These are phyloP conservation scores for Trametes sanguinea DNA, from an alignment of 768 basidiomycete genomes.

Conservation along the genomic window DNA sequence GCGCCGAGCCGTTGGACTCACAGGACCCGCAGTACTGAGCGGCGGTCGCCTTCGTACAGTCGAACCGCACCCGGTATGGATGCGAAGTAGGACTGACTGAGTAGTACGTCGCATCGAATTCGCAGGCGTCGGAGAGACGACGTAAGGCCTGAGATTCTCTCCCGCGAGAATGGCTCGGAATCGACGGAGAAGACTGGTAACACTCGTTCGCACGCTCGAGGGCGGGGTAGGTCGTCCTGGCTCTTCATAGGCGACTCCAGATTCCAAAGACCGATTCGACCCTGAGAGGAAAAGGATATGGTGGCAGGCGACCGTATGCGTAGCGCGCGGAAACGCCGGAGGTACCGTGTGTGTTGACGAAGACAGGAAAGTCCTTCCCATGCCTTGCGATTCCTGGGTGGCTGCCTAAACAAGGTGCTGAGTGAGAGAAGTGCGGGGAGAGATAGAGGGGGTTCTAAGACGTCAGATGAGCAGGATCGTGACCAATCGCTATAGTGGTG, in stretches of 20 bases:
- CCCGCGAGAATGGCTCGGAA: slow-evolving; percentile 4
- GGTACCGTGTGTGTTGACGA: background rate
- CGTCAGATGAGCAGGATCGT: slow-evolving; percentile 10
- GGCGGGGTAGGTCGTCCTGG: background rate
- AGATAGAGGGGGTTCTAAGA: slow-evolving; percentile 1
- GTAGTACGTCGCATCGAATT: slow-evolving; percentile 2
- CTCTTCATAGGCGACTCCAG: background rate
- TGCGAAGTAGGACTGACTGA: slow-evolving; percentile 1
- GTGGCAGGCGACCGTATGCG: no score
- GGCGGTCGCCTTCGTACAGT: background rate
- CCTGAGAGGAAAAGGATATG: background rate
- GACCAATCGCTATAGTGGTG: background rate
- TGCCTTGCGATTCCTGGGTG: background rate
- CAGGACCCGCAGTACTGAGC: slow-evolving; percentile 4
- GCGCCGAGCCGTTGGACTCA: background rate
- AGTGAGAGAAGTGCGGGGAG: slow-evolving; percentile 1
- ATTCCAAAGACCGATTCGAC: background rate
- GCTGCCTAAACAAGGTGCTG: background rate
- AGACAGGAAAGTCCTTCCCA: background rate
- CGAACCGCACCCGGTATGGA: slow-evolving; percentile 7
- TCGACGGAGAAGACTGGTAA: background rate
- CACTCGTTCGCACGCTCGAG: background rate
- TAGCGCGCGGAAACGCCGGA: background rate
- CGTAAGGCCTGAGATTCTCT: slow-evolving; percentile 5
- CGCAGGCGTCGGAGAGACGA: background rate